Base-by-base conservation (phyloP, 495 filamentous ascomycete genomes). In the Penicillium longicatenatum region DNA sequence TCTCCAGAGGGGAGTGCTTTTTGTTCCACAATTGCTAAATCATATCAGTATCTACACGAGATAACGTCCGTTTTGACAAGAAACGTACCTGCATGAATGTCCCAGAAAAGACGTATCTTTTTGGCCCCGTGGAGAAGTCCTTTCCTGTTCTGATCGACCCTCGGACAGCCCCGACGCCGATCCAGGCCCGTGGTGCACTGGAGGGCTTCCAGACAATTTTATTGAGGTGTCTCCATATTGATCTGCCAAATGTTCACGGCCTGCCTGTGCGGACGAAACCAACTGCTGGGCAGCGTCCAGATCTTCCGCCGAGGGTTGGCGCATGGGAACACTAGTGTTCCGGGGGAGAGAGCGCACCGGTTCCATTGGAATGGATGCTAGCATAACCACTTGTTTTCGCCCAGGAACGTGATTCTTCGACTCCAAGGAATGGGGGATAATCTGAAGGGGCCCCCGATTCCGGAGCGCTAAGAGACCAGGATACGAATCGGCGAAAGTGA, bases 1-100 rank as follows among this genome's bases (percentile, higher is more conserved):
- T 59, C 94, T 85, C 94, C 94, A 99, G 50, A 99, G 81, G 26
- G 94, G 94, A 14, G 94, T 99, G 62, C 85, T 87, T 37, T 91
- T 95, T 6, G 94, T 99, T 45, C 86, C 86, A 69, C 94, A 99
- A 75, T 99, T 99, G 71, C 94, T 98, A 60, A 8, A 64, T 6
- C 61, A 17, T 30, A 24, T 48, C 16, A 48, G 45, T 48, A 10
- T 26, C 45, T 52, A 54, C 19, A 24, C 4, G 35, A 49, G 19
- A 37, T 3, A 43, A n/a, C 31, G 24, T 4, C n/a, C 1, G 6
- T 21, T 1, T 39, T 12, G 42, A 31, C 29, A 43, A 31, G 17
- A 48, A 45, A 66, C 75, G 54, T 57, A 84, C 81, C 80, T 84
- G 81, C 81, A 84, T 24, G 78, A 77, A 67, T 84, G 81, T 4